A percentile compares a stretch with the other conserved stretches of the same genome.
These are phyloP conservation scores for Cornus controversa DNA, from an alignment of 148 eudicot species.

Conservation along the genomic window DNA sequence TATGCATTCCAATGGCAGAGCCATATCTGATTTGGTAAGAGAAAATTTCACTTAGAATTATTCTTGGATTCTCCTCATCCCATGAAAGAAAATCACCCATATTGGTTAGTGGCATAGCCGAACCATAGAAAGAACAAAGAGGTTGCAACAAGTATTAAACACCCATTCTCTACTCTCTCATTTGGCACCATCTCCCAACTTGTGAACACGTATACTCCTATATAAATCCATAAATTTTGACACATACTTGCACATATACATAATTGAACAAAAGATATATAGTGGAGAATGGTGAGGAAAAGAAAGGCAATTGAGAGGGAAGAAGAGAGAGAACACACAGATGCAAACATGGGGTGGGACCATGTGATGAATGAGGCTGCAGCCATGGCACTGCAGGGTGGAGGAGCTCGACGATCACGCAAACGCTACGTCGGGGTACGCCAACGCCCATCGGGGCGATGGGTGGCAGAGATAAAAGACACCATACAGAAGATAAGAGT, in stretches of 20 bases:
- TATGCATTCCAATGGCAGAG: background rate
- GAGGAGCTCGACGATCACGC: slow-evolving; percentile 27
- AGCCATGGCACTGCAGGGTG: slow-evolving; percentile 14
- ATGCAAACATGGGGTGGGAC: slow-evolving; percentile 27
- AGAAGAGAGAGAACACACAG: no score
- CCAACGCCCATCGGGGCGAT: slow-evolving; percentile 49
- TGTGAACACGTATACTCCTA: background rate
- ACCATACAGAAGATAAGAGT: slow-evolving; percentile 53
- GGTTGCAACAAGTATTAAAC: slow-evolving; percentile 12
- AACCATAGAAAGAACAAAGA: slow-evolving; percentile 19
- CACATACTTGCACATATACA: background rate
- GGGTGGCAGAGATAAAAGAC: slow-evolving; percentile 55
- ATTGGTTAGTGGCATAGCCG: slow-evolving; percentile 11
- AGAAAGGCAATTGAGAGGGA: slow-evolving; percentile 25
- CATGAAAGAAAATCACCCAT: slow-evolving; percentile 10
- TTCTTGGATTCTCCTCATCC: slow-evolving; percentile 1
- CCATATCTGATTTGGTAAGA: slow-evolving; percentile 3
- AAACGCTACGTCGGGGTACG: slow-evolving; percentile 49
- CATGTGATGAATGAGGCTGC: slow-evolving; percentile 32
- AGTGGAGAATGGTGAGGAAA: slow-evolving; percentile 37
- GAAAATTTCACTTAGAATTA: background rate
- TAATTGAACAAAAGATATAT: background rate
- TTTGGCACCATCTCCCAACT: slow-evolving; percentile 8
- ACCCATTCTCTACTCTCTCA: slow-evolving; percentile 7
- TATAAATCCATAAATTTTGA: background rate